phyloP scores from a whole-genome alignment of 805 yeast genomes.

The Cyberlindnera euphorbiae region DNA sequence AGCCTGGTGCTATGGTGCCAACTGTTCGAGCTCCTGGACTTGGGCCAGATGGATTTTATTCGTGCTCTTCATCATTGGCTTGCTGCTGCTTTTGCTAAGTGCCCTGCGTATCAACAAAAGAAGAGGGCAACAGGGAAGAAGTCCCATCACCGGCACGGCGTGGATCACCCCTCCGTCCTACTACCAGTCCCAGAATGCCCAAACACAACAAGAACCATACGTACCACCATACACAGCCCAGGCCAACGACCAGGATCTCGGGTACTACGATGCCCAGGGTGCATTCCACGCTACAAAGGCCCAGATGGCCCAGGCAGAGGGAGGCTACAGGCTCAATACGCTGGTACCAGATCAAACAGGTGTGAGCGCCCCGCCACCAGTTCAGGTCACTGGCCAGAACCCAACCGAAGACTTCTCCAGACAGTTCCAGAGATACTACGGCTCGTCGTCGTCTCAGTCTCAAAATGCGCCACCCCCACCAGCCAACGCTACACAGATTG shows the following conservation, averaged over 20 bases:
- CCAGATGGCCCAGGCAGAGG: slow-evolving; percentile 13
- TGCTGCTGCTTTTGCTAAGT: slow-evolving; percentile 42
- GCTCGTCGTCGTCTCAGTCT: not conserved
- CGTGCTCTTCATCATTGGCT: slow-evolving; percentile 49
- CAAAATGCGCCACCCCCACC: not conserved
- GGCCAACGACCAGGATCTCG: slow-evolving; percentile 71
- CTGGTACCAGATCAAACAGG: slow-evolving; percentile 25
- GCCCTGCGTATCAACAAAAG: slow-evolving; percentile 52
- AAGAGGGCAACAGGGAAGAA: slow-evolving; percentile 39
- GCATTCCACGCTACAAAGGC: slow-evolving; percentile 32
- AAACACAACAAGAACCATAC: slow-evolving; percentile 41
- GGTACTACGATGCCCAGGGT: slow-evolving; percentile 38
- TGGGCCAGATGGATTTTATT: slow-evolving; percentile 39
- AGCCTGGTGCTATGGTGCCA: slow-evolving; percentile 20
- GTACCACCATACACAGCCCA: slow-evolving; percentile 68
- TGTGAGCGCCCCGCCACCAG: slow-evolving; percentile 9
- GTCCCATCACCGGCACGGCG: slow-evolving; percentile 69
- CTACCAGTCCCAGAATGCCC: slow-evolving; percentile 28
- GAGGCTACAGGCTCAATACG: slow-evolving; percentile 13
- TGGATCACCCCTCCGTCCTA: slow-evolving; percentile 89
- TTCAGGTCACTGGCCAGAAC: slow-evolving; percentile 15
- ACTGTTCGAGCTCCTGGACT: slow-evolving; percentile 15
- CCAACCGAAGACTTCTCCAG: slow-evolving; percentile 19
- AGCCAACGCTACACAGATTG: too few relatives aligned
- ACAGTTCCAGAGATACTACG: slow-evolving; percentile 24